Conservation (phyloP, 495 filamentous ascomycete species). For the Aspergillus taichungensis region DNA sequence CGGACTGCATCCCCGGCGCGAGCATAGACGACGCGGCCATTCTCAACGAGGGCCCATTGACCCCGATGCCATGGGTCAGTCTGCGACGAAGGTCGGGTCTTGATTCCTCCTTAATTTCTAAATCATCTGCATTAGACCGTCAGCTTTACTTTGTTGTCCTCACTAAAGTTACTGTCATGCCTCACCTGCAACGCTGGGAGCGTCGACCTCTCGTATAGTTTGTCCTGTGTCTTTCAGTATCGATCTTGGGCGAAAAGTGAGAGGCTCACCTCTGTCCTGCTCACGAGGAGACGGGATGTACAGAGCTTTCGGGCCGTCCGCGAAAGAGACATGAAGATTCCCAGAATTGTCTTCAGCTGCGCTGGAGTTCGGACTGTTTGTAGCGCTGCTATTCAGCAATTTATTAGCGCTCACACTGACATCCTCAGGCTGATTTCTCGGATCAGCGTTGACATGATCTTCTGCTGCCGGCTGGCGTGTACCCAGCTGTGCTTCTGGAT, state of each 20-base stretch:
- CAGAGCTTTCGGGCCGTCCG: slow-evolving; percentile 17
- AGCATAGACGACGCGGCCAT: slow-evolving; percentile 8
- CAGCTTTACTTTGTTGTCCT: too few species aligned
- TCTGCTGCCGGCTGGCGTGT: not conserved
- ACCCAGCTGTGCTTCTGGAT: slow-evolving; percentile 4
- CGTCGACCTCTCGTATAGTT: slow-evolving; percentile 13
- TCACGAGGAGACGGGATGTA: slow-evolving; percentile 27
- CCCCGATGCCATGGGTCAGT: not conserved
- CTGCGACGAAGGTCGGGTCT: slow-evolving; percentile 1
- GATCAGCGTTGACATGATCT: too few species aligned
- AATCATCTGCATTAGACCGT: too few species aligned
- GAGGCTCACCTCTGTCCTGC: slow-evolving; percentile 21
- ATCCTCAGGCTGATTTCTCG: too few species aligned
- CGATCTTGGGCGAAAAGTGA: not conserved
- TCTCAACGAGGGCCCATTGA: not conserved
- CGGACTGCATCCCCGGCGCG: not conserved
- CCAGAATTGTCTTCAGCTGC: not conserved
- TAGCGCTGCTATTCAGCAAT: not conserved
- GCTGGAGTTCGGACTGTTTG: not conserved
- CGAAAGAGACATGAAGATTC: slow-evolving; percentile 8
- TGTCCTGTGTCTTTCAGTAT: slow-evolving; percentile 8
- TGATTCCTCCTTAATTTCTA: not conserved
- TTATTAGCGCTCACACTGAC: too few species aligned
- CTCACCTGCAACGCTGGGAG: slow-evolving; percentile 10
- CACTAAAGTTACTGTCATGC: not conserved